Base-by-base conservation (phyloP, 495 filamentous ascomycete genomes). In the Talaromyces wortmannii region DNA sequence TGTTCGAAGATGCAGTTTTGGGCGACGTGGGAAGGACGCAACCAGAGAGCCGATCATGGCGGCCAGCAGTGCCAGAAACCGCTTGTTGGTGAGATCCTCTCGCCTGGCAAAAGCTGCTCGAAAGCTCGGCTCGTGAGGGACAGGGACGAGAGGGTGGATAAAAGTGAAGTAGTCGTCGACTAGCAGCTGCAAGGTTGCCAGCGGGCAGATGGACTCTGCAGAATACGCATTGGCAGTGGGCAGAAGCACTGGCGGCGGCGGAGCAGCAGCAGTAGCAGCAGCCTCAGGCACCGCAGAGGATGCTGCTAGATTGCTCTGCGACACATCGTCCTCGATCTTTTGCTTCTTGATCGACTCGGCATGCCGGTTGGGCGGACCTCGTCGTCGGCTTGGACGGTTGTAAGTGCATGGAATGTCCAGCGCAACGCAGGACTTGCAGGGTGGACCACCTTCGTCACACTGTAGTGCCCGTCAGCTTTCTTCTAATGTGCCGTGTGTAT, bases 131-230 rank as follows among this genome's bases (percentile, higher is more conserved):
- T 95, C 89, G 66, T 96, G 91, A 0, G 91, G 91, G 48, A 96
- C 81, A 0, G 91, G 91, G 32, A 84, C 78, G n/a, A 96, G 73
- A 1, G 91, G 91, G 63, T 96, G 88, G 52, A 95, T 90, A 64
- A 91, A 92, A 7, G 84, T 91, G 63, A 95, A 95, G 70, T 89
- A 95, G 70, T 96, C 91, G 64, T 92, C 88, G 11, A 96, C 74
- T 6, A 95, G 76, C 3, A 83, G 71, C 45, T 83, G 74, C 45
- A 95, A 69, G 0, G 86, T 80, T 31, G 80, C 68, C 60, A 84
- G 65, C 0, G 88, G 81, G 55, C 88, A 90, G 46, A 96, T 95
- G 0, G 83, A 74, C 66, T 96, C 91, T 43, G 84, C 85, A 6
- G 81, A 82, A 3, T 76, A 57, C 8, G 53, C 65, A 50, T 31